Percentiles rank a stretch among this genome's conserved stretches.
Evolutionary conservation across 352 stramenopile genomes (phyloP).

Genomic region (Thalassiosira hispida): DNA sequence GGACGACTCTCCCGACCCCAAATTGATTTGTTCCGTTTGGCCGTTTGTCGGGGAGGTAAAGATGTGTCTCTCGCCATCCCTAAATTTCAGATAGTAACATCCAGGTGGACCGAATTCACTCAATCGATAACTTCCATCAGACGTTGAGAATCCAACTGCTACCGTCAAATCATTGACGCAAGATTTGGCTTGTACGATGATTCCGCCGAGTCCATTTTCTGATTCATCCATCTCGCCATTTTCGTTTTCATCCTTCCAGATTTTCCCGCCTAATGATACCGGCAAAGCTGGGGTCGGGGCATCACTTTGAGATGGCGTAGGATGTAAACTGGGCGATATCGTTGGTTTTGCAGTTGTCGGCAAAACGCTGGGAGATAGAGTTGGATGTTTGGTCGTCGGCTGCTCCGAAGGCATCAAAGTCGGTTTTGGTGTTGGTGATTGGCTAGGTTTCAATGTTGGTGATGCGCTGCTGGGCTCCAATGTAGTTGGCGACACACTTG

Average conservation of each 20-base stretch:
- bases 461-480: too few relatives aligned
- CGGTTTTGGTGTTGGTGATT: background rate
- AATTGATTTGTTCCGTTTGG: background rate
- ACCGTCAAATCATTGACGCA: background rate
- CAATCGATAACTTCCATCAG: constrained; percentile 14
- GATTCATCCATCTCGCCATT: constrained; percentile 6
- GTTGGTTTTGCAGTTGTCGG: background rate
- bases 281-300: background rate
- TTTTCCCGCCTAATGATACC: background rate
- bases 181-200: constrained; percentile 3
- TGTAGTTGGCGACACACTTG: background rate
- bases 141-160: constrained; percentile 1
- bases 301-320: background rate
- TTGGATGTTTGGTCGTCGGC: background rate
- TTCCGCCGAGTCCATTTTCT: background rate
- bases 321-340: background rate
- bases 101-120: constrained; percentile 16
- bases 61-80: background rate
- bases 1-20: background rate
- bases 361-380: background rate
- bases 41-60: background rate
- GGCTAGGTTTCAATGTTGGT: background rate
- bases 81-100: background rate
- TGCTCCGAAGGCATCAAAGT: background rate
- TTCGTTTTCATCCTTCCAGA: constrained; percentile 13